Evolutionary conservation across 1,139 yeast genomes (phyloP).

Genomic region (Kodamaea fungicola): DNA sequence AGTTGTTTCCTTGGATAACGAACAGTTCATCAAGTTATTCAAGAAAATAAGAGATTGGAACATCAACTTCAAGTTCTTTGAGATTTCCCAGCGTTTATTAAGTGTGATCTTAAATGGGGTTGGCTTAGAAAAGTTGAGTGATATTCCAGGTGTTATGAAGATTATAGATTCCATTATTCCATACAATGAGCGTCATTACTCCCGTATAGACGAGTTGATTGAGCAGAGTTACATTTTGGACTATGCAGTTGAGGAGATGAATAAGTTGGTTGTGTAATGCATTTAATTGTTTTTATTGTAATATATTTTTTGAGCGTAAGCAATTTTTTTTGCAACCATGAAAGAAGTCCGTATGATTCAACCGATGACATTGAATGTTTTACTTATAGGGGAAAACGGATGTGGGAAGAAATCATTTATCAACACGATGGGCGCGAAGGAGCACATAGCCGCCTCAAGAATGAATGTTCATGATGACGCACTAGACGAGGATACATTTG

Average conservation of each 20-base stretch:
- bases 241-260: slow-evolving; percentile 79
- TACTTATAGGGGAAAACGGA: slow-evolving; percentile 34
- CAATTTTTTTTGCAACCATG: slow-evolving; percentile 9
- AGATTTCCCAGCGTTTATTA: slow-evolving; percentile 73
- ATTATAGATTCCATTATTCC: slow-evolving; percentile 75
- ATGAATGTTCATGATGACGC: too few relatives aligned
- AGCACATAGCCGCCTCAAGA: too few relatives aligned
- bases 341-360: too few relatives aligned
- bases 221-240: slow-evolving; percentile 86
- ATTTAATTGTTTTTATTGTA: slow-evolving; percentile 3
- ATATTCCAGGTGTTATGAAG: slow-evolving; percentile 64
- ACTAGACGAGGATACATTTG: too few relatives aligned
- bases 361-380: slow-evolving; percentile 19
- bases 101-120: slow-evolving; percentile 58
- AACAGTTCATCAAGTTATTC: slow-evolving; percentile 58
- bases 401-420: slow-evolving; percentile 32
- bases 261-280: slow-evolving; percentile 26
- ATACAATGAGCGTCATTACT: slow-evolving; percentile 81
- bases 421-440: slow-evolving; percentile 18
- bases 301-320: neutral
- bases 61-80: slow-evolving; percentile 77
- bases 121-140: slow-evolving; percentile 52
- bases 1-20: slow-evolving; percentile 55
- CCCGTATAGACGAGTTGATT: slow-evolving; percentile 70
- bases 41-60: slow-evolving; percentile 92